Conservation (phyloP, 2,329 filamentous ascomycete species). For the Sclerotinia sclerotiorum region DNA sequence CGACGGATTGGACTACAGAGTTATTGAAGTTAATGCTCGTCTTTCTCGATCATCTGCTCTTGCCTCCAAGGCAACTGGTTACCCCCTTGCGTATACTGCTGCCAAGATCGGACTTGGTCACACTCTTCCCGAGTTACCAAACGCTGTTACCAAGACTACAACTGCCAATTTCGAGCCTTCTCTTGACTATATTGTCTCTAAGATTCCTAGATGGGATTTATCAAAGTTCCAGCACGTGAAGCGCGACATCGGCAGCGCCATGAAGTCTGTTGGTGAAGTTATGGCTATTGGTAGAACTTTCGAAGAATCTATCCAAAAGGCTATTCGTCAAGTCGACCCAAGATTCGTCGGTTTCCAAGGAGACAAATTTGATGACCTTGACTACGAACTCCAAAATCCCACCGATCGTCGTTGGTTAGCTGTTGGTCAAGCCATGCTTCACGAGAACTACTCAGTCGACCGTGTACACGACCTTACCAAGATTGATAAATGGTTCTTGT, state of each 20-base stretch:
- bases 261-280: constrained; percentile 99
- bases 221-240: constrained; percentile 99
- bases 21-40: constrained; percentile 99
- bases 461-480: constrained; percentile 90
- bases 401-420: constrained; percentile 97
- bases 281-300: constrained; percentile 99
- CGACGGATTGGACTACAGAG: constrained; percentile 94
- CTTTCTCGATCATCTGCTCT: constrained; percentile 95
- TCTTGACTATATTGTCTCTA: constrained; percentile 96
- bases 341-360: constrained; percentile 91
- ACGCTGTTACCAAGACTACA: constrained; percentile 97
- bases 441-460: constrained; percentile 93
- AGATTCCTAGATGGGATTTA: constrained; percentile 98
- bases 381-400: constrained; percentile 85
- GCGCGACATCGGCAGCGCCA: constrained; percentile 93
- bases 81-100: constrained; percentile 94
- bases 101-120: constrained; percentile 98
- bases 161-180: constrained; percentile 99
- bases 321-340: constrained; percentile 94
- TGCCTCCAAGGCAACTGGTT: constrained; percentile 96
- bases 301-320: constrained; percentile 98
- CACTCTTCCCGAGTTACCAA: constrained; percentile 91
- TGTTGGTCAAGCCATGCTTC: constrained; percentile 95
- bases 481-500: constrained; percentile 99
- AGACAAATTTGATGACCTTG: constrained; percentile 89